These are phyloP conservation scores for Hypseocharis bilobata DNA, from an alignment of 441 rosid species.

Conservation along the genomic window DNA sequence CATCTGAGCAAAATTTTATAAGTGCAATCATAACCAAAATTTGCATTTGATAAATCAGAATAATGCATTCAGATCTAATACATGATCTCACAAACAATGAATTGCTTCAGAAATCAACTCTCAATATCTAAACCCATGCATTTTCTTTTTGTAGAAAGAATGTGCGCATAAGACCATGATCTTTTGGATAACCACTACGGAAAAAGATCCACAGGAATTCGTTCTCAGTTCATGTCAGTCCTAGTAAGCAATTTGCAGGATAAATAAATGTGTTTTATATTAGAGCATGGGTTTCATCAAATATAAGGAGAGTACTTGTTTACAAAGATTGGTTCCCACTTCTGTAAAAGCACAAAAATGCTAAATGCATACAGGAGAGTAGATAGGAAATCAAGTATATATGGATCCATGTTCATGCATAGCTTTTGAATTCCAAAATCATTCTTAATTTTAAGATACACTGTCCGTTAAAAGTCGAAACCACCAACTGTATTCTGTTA, in stretches of 20 bases:
- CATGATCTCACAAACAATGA: neutral
- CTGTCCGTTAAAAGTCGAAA: neutral
- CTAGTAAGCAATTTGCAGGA: neutral
- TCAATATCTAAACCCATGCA: neutral
- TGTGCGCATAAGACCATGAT: neutral
- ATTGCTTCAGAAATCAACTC: neutral
- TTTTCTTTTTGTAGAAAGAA: neutral
- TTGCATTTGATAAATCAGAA: neutral
- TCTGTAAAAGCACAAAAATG: neutral
- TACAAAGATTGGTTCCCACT: neutral
- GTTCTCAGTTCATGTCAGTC: neutral
- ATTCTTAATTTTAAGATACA: neutral
- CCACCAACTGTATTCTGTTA: neutral
- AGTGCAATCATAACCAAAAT: neutral
- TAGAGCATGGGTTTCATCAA: neutral
- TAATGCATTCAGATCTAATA: neutral
- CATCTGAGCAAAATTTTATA: conserved; percentile 5
- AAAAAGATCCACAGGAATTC: neutral
- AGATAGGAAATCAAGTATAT: neutral
- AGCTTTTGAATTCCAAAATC: neutral
- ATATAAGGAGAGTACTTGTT: neutral
- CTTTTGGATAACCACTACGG: neutral
- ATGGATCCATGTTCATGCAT: too few species aligned
- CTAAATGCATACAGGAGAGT: neutral
- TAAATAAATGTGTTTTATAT: neutral